Evolutionary conservation across 2,329 filamentous ascomycete genomes (phyloP), one percentile per base, ranked within the genome.

Genomic region (Huntiella abstrusa): DNA sequence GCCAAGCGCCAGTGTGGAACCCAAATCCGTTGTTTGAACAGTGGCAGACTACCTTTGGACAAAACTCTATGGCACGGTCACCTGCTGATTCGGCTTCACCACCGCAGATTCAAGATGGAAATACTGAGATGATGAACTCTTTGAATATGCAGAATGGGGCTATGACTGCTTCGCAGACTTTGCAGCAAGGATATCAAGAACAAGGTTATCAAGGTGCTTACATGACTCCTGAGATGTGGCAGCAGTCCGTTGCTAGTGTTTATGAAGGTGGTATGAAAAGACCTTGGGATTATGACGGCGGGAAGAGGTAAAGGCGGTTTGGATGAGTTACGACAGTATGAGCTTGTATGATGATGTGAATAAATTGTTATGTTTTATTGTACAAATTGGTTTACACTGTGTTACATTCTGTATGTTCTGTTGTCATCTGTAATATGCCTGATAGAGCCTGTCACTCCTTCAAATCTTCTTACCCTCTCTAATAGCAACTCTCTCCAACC

Each of bases 11-110:
- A 17, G 64, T 70, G 47, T 94, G 86, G 86, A 92, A 94, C 56
- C 87, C 86, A 17, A 74, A 82, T 32, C 75, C 80, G 49, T 85
- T 94, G 53, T 88, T 93, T 70, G 83, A 88, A 85, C 85, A 94
- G 68, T 96, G 88, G 87, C 87, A 93, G 62, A 79, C 82, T 57
- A 87, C 88, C 53, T 96, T 95, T 65, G 83, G 85, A 68, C 36
- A 44, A 17, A 46, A 39, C 3, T 46, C 42, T 4, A 48, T 32
- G 22, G 48, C 46, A 15, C 42, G 22, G n/a, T 46, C 45, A 5
- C 43, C 49, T 4, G 43, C 42, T 5, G 46, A 36, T 3, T 48
- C 49, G 3, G 83, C 79, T 61, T 76, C 75, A 13, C 48, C 48
- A 8, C 44, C 48, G 11, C 44, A 47, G 22, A 28, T 28, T 6